Evolutionary conservation across 495 filamentous ascomycete genomes (phyloP).

Genomic region (Trypethelium eluteriae): DNA sequence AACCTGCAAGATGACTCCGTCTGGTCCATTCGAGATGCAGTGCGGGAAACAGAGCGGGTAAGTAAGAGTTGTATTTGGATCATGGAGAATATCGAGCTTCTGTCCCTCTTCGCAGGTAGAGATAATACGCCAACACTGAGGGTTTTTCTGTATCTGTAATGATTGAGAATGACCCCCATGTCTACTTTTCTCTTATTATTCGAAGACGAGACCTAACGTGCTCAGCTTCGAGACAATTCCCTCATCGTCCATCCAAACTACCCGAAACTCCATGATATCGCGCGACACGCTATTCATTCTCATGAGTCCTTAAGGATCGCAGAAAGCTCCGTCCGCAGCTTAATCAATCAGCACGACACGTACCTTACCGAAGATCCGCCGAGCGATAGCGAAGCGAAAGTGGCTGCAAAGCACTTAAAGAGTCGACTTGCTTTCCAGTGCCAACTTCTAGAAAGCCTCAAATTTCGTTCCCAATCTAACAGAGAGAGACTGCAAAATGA

Average conservation of each 20-base stretch:
- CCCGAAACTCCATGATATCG: slow-evolving; percentile 3
- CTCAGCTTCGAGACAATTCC: background rate
- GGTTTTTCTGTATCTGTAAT: background rate
- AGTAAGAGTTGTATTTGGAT: background rate
- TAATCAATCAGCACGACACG: background rate
- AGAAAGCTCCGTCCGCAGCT: background rate
- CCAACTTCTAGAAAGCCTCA: slow-evolving; percentile 5
- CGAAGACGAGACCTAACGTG: background rate
- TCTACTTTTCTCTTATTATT: background rate
- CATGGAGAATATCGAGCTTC: background rate
- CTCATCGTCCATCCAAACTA: background rate
- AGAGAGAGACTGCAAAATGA: slow-evolving; percentile 4
- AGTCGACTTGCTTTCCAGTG: background rate
- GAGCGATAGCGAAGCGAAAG: background rate
- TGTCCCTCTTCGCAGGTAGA: background rate
- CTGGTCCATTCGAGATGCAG: background rate
- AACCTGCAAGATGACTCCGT: slow-evolving; percentile 1
- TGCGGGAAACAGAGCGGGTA: background rate
- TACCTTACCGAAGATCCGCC: background rate
- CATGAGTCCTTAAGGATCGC: background rate
- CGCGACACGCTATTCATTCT: slow-evolving; percentile 4
- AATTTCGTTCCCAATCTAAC: background rate
- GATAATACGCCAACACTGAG: background rate
- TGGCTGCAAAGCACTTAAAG: background rate
- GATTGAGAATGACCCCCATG: background rate